Percentiles rank a stretch among this genome's conserved stretches.
These are phyloP conservation scores for Lactifluus piperatus DNA, from an alignment of 768 basidiomycete genomes.

Conservation along the genomic window DNA sequence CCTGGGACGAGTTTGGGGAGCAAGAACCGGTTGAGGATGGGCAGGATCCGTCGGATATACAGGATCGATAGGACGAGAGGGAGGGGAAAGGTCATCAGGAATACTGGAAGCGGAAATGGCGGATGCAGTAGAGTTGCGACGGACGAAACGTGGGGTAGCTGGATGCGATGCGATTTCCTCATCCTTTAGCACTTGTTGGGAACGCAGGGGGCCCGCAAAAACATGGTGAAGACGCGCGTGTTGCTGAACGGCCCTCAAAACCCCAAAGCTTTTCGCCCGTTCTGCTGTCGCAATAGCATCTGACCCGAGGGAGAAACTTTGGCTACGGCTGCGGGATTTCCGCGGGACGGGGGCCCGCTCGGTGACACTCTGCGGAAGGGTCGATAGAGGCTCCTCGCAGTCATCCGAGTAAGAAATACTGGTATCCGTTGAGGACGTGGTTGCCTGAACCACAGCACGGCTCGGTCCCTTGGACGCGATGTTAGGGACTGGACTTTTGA, in stretches of 20 bases:
- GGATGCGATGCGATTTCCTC: slow-evolving; percentile 18
- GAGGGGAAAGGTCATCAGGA: slow-evolving; percentile 14
- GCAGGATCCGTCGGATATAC: slow-evolving; percentile 21
- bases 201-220: slow-evolving; percentile 29
- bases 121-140: slow-evolving; percentile 38
- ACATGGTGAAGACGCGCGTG: slow-evolving; percentile 56
- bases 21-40: slow-evolving; percentile 24
- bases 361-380: slow-evolving; percentile 24
- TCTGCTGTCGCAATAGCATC: slow-evolving; percentile 34
- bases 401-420: slow-evolving; percentile 46
- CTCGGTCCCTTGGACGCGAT: slow-evolving; percentile 44
- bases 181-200: slow-evolving; percentile 8
- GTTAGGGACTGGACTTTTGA: not conserved
- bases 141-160: slow-evolving; percentile 28
- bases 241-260: slow-evolving; percentile 54
- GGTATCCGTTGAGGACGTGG: slow-evolving; percentile 47
- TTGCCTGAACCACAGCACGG: slow-evolving; percentile 66
- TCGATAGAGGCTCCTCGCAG: slow-evolving; percentile 37
- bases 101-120: slow-evolving; percentile 19
- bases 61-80: slow-evolving; percentile 5
- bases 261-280: slow-evolving; percentile 37
- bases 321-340: slow-evolving; percentile 43
- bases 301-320: slow-evolving; percentile 46
- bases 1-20: slow-evolving; percentile 8
- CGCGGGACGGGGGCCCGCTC: slow-evolving; percentile 22